Conservation (phyloP, 805 yeast genomes). For the Hanseniaspora guilliermondii region DNA sequence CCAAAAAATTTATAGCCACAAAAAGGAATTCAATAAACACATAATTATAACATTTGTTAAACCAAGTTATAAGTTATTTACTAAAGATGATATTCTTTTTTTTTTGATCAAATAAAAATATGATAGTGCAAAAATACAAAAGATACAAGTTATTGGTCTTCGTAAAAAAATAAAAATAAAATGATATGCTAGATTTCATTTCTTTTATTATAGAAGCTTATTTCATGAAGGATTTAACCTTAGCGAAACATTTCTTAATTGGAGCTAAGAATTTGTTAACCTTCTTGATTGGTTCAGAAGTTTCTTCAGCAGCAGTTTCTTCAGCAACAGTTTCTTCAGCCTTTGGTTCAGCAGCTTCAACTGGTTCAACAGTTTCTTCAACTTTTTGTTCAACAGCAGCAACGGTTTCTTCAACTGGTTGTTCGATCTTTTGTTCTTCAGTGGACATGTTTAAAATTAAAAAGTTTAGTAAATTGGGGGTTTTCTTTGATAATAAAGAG, state of each 20-base stretch:
- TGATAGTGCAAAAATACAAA: neutral
- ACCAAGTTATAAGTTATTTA: too few relatives aligned
- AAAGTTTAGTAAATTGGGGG: neutral
- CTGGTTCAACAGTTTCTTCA: conserved; percentile 14
- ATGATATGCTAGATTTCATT: neutral
- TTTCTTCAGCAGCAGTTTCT: conserved; percentile 14
- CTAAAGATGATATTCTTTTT: too few relatives aligned
- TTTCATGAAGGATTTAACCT: conserved; percentile 16
- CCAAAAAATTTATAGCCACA: neutral
- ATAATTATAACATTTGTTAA: too few relatives aligned
- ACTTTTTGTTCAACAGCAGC: conserved; percentile 1
- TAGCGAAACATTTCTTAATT: conserved; percentile 15
- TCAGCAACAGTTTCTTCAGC: conserved; percentile 14
- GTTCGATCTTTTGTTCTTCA: conserved; percentile 12
- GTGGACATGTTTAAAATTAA: conserved; percentile 8
- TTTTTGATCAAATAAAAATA: too few relatives aligned
- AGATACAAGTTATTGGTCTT: neutral
- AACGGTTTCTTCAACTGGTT: conserved; percentile 1
- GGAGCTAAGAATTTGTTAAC: conserved; percentile 6
- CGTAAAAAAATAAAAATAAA: neutral
- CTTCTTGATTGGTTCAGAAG: conserved; percentile 6
- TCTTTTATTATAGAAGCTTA: neutral
- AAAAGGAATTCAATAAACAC: neutral
- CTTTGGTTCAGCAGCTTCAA: conserved; percentile 14
- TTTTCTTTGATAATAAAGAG: neutral